A percentile compares a stretch with the other conserved stretches of the same genome.
Conservation (phyloP, 495 filamentous ascomycete species). For the Tuber indicum region DNA sequence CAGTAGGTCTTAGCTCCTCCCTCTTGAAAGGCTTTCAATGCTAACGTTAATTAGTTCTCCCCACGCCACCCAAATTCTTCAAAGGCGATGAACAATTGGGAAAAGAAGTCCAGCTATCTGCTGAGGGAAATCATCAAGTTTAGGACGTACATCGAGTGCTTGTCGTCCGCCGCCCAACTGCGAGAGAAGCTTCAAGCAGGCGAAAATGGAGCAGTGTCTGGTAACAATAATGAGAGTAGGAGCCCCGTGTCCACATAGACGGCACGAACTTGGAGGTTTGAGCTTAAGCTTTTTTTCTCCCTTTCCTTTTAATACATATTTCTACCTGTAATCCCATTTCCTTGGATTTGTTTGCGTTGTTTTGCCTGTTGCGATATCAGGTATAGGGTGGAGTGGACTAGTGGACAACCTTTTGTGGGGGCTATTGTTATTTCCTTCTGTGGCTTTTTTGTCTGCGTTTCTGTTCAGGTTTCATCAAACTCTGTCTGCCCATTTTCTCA, state of each 20-base stretch:
- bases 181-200: constrained; percentile 53
- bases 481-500: neutral
- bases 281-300: constrained; percentile 17
- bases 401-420: constrained; percentile 3
- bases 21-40: neutral
- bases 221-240: constrained; percentile 12
- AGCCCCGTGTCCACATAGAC: constrained; percentile 14
- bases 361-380: constrained; percentile 35
- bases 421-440: neutral
- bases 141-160: constrained; percentile 80
- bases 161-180: constrained; percentile 54
- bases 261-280: constrained; percentile 42
- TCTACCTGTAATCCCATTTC: constrained; percentile 7
- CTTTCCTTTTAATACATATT: constrained; percentile 14
- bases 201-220: constrained; percentile 14
- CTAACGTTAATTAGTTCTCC: constrained; percentile 53
- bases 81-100: constrained; percentile 92
- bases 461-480: neutral
- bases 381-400: constrained; percentile 10
- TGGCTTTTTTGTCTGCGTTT: neutral
- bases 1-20: constrained; percentile 48
- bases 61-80: constrained; percentile 71
- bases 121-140: constrained; percentile 96
- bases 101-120: constrained; percentile 84
- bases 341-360: constrained; percentile 3